Percentiles rank a stretch among this genome's conserved stretches.
These are phyloP conservation scores for Blastocystis sp. DNA, from an alignment of 352 stramenopile species.

Conservation along the genomic window DNA sequence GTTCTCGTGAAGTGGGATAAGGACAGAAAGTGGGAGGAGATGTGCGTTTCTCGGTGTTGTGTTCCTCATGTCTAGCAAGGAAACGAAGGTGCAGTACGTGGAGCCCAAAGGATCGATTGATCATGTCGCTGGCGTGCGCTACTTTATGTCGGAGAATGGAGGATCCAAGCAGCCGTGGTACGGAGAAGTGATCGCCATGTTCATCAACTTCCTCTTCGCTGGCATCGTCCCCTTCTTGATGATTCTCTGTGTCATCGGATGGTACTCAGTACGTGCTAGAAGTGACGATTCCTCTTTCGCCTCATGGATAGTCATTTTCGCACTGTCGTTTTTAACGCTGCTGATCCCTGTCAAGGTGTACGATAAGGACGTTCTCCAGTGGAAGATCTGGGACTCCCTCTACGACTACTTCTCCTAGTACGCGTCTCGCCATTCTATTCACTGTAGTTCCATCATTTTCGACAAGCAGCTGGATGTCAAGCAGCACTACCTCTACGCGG, in stretches of 20 bases:
- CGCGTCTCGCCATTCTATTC: not conserved
- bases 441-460: slow-evolving; percentile 60
- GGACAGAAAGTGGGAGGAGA: slow-evolving; percentile 66
- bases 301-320: slow-evolving; percentile 27
- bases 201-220: slow-evolving; percentile 35
- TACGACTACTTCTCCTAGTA: slow-evolving; percentile 70
- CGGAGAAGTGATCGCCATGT: slow-evolving; percentile 37
- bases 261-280: slow-evolving; percentile 46
- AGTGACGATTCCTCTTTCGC: not conserved
- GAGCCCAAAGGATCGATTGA: not conserved
- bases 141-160: slow-evolving; percentile 65
- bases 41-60: not conserved
- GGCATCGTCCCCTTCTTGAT: slow-evolving; percentile 42
- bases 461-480: slow-evolving; percentile 22
- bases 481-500: slow-evolving; percentile 47
- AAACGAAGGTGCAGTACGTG: slow-evolving; percentile 31
- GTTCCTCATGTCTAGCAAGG: slow-evolving; percentile 24
- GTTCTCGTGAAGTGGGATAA: slow-evolving; percentile 69
- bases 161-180: slow-evolving; percentile 34
- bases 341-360: slow-evolving; percentile 68
- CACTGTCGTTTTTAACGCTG: slow-evolving; percentile 29
- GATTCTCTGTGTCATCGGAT: slow-evolving; percentile 34
- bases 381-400: slow-evolving; percentile 64
- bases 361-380: slow-evolving; percentile 33
- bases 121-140: slow-evolving; percentile 42